These are phyloP conservation scores for Leishmania lainsoni DNA, from an alignment of 208 protist genomes.

Conservation along the genomic window DNA sequence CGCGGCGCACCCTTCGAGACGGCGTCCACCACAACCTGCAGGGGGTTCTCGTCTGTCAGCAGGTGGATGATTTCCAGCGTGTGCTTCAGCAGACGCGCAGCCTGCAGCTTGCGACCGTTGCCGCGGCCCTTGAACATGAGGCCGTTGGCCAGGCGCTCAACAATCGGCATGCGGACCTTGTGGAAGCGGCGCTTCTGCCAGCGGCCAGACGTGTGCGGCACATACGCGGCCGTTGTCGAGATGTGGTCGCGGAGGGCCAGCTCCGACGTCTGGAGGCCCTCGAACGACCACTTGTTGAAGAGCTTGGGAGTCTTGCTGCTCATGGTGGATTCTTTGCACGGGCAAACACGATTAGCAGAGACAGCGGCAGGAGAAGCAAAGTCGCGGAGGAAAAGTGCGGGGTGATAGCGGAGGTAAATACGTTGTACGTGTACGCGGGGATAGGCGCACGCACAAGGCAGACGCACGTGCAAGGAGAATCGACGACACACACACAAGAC, in stretches of 20 bases:
- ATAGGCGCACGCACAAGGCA: too few species aligned
- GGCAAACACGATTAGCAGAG: not conserved
- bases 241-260: slow-evolving; percentile 98
- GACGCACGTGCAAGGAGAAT: too few species aligned
- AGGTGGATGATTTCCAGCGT: slow-evolving; percentile 99
- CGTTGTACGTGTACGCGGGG: not conserved
- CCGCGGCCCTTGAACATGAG: slow-evolving; percentile 99
- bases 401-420: not conserved
- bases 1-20: slow-evolving; percentile 98
- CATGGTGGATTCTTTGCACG: not conserved
- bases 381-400: not conserved
- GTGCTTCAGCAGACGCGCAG: slow-evolving; percentile 98
- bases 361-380: not conserved
- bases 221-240: slow-evolving; percentile 93
- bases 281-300: slow-evolving; percentile 93
- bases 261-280: slow-evolving; percentile 81
- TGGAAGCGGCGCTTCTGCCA: slow-evolving; percentile 99
- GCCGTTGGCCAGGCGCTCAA: slow-evolving; percentile 96
- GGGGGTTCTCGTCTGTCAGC: slow-evolving; percentile 98
- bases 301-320: slow-evolving; percentile 68
- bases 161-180: slow-evolving; percentile 97
- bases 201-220: slow-evolving; percentile 99
- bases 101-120: slow-evolving; percentile 99
- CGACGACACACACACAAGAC: too few species aligned
- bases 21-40: slow-evolving; percentile 99